Percentiles rank a stretch among this genome's conserved stretches.
phyloP scores from a whole-genome alignment of 2,329 filamentous ascomycete genomes.

The Colletotrichum shisoi region DNA sequence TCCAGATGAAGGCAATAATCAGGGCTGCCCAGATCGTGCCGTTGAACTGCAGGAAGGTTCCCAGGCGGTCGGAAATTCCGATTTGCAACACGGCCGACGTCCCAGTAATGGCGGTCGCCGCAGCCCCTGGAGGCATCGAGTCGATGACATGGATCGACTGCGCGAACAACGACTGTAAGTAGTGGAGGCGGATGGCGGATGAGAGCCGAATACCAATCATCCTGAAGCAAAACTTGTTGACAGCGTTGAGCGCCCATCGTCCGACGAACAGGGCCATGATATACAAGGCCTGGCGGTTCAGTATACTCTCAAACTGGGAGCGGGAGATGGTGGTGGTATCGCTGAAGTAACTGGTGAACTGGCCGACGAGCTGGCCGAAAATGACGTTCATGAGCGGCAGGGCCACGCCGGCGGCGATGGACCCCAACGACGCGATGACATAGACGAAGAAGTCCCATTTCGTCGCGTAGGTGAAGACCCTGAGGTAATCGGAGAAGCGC shows the following conservation, averaged over 20 bases:
- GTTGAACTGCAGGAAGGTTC: conserved; percentile 54
- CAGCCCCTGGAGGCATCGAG: conserved; percentile 58
- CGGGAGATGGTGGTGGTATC: conserved; percentile 42
- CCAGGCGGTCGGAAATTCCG: conserved; percentile 62
- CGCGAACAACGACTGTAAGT: conserved; percentile 59
- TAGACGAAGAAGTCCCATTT: conserved; percentile 47
- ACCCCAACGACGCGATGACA: conserved; percentile 45
- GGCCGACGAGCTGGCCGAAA: conserved; percentile 46
- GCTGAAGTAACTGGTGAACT: conserved; percentile 44
- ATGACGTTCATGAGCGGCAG: conserved; percentile 52
- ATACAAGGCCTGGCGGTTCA: conserved; percentile 52
- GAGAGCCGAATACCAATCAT: conserved; percentile 70
- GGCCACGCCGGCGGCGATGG: conserved; percentile 47
- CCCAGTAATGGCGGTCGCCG: conserved; percentile 61
- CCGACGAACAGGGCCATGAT: conserved; percentile 75
- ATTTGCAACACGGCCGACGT: conserved; percentile 63
- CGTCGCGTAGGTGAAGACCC: conserved; percentile 46
- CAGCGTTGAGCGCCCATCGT: conserved; percentile 69
- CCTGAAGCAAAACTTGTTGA: conserved; percentile 68
- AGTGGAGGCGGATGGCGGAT: conserved; percentile 62
- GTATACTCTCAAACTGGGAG: conserved; percentile 37
- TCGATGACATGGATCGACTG: conserved; percentile 61
- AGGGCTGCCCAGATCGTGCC: conserved; percentile 56
- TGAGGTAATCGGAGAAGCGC: conserved; percentile 33
- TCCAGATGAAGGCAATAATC: conserved; percentile 61